Base-by-base conservation (phyloP, 352 stramenopile genomes). In the Pythium coloratum region DNA sequence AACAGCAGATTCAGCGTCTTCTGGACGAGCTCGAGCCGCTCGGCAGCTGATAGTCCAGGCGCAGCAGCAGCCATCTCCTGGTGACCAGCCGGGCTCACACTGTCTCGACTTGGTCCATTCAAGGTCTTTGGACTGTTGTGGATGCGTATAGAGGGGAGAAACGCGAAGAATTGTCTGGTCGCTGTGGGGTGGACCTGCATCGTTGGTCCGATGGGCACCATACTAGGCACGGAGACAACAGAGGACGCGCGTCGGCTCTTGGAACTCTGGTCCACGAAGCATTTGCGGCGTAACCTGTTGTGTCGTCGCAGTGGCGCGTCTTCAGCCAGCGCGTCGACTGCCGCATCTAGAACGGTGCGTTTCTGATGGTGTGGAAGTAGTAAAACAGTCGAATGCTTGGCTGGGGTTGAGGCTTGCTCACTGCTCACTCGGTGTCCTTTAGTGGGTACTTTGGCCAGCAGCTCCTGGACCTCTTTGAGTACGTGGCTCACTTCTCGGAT, bases 1-100 rank as follows among this genome's bases (percentile, higher is more conserved):
- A 76, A 82, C 7, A 80, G 55, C 16, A 74, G 30, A 20, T 58
- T 33, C 36, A 69, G 68, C 1, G 62, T 64, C 3, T 65, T n/a
- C 18, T 67, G 64, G 2, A 76, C 56, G 33, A 67, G 40, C 10
- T 55, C 13, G 14, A 56, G 26, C 4, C 42, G 61, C 57, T 61
- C 62, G 12, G 49, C 20, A 8, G 26, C 33, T 2, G 20, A 49
- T 16, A 70, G 40, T 8, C 36, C 20, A 5, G 51, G 34, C 2
- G 61, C 28, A 24, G 55, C 50, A 20, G 13, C 40, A 26, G 46
- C 46, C 10, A 56, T 13, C 10, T 24, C 20, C 20, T 24, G 20
- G 20, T 42, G 36, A 14, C 9, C 2, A 3, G 36, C 36, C 2
- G 10, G 36, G 7, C 14, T 9, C 36, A 42, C 7, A 14, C 36